These are phyloP conservation scores for Phyllosticta citrichinensis DNA, from an alignment of 2,329 filamentous ascomycete species.

Conservation along the genomic window DNA sequence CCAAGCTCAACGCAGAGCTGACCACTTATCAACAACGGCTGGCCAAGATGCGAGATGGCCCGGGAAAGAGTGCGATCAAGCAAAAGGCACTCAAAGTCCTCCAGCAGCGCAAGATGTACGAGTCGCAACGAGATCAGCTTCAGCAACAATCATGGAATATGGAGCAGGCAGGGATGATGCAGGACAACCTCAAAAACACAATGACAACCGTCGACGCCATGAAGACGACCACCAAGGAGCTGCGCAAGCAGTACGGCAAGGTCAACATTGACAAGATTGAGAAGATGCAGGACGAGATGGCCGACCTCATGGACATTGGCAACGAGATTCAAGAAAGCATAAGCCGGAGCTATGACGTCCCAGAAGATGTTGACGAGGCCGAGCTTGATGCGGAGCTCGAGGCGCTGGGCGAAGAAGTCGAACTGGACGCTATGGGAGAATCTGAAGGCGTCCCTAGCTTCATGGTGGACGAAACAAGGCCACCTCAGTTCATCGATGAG, in stretches of 20 bases:
- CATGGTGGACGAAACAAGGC: constrained; percentile 75
- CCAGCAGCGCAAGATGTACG: constrained; percentile 88
- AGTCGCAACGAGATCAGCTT: constrained; percentile 85
- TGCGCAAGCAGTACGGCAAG: constrained; percentile 91
- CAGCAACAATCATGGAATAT: constrained; percentile 97
- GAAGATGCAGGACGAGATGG: constrained; percentile 97
- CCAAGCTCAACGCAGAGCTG: constrained; percentile 84
- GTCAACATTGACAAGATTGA: constrained; percentile 97
- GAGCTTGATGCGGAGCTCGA: constrained; percentile 95
- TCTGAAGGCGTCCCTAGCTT: constrained; percentile 66
- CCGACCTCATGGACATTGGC: constrained; percentile 90
- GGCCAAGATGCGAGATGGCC: constrained; percentile 86
- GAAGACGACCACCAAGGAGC: constrained; percentile 89
- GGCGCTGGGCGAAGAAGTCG: constrained; percentile 86
- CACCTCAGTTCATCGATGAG: constrained; percentile 85
- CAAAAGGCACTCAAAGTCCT: constrained; percentile 91
- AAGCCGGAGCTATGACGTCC: constrained; percentile 81
- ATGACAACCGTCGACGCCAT: constrained; percentile 98
- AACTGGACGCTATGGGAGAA: constrained; percentile 61
- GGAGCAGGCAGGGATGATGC: constrained; percentile 97
- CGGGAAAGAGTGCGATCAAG: constrained; percentile 84
- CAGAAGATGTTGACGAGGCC: constrained; percentile 92
- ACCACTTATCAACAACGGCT: constrained; percentile 80
- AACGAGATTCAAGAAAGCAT: constrained; percentile 98
- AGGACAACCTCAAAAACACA: constrained; percentile 95